Evolutionary conservation across 768 basidiomycete species (phyloP), one percentile per base, ranked within the genome.

Genomic region (Lenzites betulinus): DNA sequence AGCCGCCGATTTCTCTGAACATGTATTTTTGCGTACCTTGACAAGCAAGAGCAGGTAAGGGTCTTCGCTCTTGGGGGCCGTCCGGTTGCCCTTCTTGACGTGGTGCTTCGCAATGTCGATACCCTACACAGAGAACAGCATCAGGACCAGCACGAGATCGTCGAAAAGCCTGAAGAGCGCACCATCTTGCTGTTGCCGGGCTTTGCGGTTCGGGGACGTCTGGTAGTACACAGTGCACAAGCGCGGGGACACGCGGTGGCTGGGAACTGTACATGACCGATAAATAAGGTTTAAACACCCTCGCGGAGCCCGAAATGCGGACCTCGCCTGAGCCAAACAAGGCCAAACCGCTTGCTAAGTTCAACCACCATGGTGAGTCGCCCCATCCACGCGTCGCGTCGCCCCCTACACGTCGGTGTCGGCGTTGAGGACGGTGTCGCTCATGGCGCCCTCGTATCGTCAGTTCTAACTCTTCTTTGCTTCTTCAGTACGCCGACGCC

Each of bases 41-140:
- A 98, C 97, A 64, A 99, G 88, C 71, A 98, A 85, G 71, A 97
- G 88, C 70, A 99, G 86, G 82, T 99, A 98, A 18, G 96, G 96
- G 79, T 99, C 97, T 90, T 98, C 93, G 77, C 93, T 96, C 83
- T 92, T 93, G 76, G 97, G 97, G 64, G 93, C 93, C 68, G 91
- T 90, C 66, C 97, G 88, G 73, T 86, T 81, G 69, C 95, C 87
- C 86, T 97, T 98, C 89, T 92, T 96, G 88, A 97, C 95, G 88
- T 99, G 96, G 84, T 98, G 96, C 78, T 83, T 80, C 76, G 83
- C 83, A 79, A 98, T 86, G 81, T 97, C 95, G 79, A 97, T 96
- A 89, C 94, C 95, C 95, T 93, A 74, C 15, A 51, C 7, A 51
- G 22, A 25, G 43, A 50, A 42, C 23, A 39, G 23, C 52, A 38